Evolutionary conservation across 2,329 filamentous ascomycete species (phyloP), one percentile per base, ranked within the genome.

Genomic region (Clonostachys rhizophaga): DNA sequence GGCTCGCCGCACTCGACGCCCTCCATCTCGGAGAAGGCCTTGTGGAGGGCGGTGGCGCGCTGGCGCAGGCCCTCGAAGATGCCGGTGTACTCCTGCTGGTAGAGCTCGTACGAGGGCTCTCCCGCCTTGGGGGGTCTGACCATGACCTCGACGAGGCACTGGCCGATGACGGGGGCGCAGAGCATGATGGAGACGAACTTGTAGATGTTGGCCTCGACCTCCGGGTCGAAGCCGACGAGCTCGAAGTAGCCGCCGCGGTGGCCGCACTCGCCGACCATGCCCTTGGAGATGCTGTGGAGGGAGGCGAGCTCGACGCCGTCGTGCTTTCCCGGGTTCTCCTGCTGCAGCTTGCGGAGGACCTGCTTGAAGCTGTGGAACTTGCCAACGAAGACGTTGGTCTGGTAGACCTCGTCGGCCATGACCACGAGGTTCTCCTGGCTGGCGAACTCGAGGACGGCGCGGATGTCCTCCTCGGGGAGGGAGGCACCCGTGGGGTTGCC

Each of bases 201-300:
- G 83, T 97, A 97, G 68, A 99, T 91, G 74, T 97, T 86, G 54
- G 86, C 89, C 62, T 89, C 86, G 54, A 99, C 94, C 60, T 87
- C 78, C 11, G 81, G 71, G 64, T 95, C 84, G 67, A 99, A 96
- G 57, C 89, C 89, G 50, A 91, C 82, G 48, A 99, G 84, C 77
- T 99, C 94, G 63, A 97, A 97, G 79, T 95, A 99, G 47, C 94
- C 94, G 57, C 92, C 94, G 54, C 94, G 89, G 75, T 99, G 94
- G 45, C 94, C 94, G 66, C 94, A 99, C 75, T 99, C 94, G 63
- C 94, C 94, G 9, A 96, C 89, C 91, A 99, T 97, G 60, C 94
- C 94, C 81, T 99, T 99, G 64, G 90, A 96, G 47, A 95, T 79
- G 59, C 87, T 92, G 78, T 99, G 92, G 55, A 99, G 77, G 45